These are phyloP conservation scores for Aspergillus fijiensis DNA, from an alignment of 2,329 filamentous ascomycete genomes.

Conservation along the genomic window DNA sequence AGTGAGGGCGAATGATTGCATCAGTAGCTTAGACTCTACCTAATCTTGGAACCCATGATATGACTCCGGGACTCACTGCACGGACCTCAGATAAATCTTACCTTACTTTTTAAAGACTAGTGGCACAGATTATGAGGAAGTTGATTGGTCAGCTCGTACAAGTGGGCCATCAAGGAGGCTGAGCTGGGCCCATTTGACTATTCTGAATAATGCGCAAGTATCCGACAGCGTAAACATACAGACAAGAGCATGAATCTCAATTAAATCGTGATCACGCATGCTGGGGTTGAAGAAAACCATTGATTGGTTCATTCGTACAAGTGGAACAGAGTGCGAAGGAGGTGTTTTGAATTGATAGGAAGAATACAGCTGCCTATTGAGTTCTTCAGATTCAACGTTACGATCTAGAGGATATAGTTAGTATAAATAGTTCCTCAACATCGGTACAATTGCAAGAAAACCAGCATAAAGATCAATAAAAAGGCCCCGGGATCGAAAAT, in stretches of 20 bases:
- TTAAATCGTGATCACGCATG: background rate
- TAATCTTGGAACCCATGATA: no score
- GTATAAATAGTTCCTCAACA: slow-evolving; percentile 9
- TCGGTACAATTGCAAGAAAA: slow-evolving; percentile 1
- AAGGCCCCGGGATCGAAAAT: background rate
- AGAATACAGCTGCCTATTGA: slow-evolving; percentile 4
- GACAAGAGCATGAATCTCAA: background rate
- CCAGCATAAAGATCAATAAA: background rate
- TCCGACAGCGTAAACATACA: background rate
- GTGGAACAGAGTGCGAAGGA: background rate
- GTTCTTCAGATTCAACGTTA: background rate
- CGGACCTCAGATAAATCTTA: background rate
- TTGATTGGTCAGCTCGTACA: slow-evolving; percentile 13
- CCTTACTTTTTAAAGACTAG: background rate
- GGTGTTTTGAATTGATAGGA: background rate
- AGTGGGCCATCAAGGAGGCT: slow-evolving; percentile 1
- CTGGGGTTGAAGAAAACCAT: background rate
- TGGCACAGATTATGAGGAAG: background rate
- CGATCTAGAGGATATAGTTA: background rate
- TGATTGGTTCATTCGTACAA: slow-evolving; percentile 13
- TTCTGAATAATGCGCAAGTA: no score
- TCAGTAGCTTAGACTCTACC: no score
- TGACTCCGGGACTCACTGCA: no score
- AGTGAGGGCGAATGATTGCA: no score
- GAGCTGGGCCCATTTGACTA: background rate